Evolutionary conservation across 129 eudicot genomes (phyloP).

Genomic region (Mikania micrantha): DNA sequence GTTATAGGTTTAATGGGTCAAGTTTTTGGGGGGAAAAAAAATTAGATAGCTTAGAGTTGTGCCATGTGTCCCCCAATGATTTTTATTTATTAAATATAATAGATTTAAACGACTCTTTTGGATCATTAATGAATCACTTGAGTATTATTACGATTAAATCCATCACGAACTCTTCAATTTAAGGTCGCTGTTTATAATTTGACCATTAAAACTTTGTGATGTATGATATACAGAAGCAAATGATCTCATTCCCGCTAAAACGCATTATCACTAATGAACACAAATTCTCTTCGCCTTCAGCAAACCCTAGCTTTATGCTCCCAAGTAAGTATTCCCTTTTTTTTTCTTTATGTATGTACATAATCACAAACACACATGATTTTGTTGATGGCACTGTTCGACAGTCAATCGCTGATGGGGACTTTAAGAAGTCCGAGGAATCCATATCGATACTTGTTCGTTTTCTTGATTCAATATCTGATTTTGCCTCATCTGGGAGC

Average conservation of each 20-base stretch:
- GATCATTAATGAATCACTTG: too few species aligned
- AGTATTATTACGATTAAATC: too few species aligned
- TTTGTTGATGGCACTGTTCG: neutral
- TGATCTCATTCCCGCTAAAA: slow-evolving; percentile 14
- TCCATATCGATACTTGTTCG: slow-evolving; percentile 40
- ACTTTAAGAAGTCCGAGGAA: slow-evolving; percentile 37
- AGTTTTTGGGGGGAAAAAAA: too few species aligned
- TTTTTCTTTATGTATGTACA: neutral
- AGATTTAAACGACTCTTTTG: too few species aligned
- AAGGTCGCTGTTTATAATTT: too few species aligned
- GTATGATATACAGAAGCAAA: too few species aligned
- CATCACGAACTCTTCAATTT: too few species aligned
- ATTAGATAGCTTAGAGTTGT: too few species aligned
- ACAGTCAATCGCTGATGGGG: slow-evolving; percentile 55
- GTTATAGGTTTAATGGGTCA: too few species aligned
- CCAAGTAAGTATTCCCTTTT: slow-evolving; percentile 33
- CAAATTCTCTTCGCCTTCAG: slow-evolving; percentile 33
- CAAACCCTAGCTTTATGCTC: slow-evolving; percentile 63
- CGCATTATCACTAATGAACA: slow-evolving; percentile 10
- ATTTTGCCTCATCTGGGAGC: slow-evolving; percentile 27
- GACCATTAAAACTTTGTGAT: too few species aligned
- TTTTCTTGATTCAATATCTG: slow-evolving; percentile 42
- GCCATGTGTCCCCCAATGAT: too few species aligned
- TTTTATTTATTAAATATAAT: too few species aligned
- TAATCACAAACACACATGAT: neutral